Base-by-base conservation (phyloP, 2,329 filamentous ascomycete genomes). In the Chaetomium sp. region DNA sequence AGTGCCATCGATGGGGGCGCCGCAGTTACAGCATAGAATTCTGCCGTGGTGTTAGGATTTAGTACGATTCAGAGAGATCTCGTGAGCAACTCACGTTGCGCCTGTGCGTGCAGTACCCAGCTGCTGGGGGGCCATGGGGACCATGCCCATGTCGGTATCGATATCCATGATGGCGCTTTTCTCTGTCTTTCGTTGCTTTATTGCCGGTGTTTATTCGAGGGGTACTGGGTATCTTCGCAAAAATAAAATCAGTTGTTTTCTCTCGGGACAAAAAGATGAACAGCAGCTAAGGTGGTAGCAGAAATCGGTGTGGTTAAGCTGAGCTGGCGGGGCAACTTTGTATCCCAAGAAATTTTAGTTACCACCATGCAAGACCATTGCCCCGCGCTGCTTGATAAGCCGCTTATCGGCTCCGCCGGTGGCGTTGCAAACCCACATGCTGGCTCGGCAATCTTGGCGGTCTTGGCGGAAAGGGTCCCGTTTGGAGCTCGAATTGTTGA, bases 11-110 rank as follows among this genome's bases (percentile, higher is more conserved):
- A 99, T 97, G 47, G 94, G 90, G 66, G 92, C 93, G 75, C 94
- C 95, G 78, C 95, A 99, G 83, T 98, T 97, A 82, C 92, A 97
- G 80, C 95, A 99, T 65, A 99, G 90, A 75, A 98, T 97, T n/a
- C 88, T 91, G 65, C 29, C 54, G 58, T 29, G 19, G 56, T 21
- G 62, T 71, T 47, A 72, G 66, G 21, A 60, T 35, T 23, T 6
- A 49, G 10, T 8, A 13, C 31, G 3, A n/a, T 2, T 10, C 5
- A 27, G 5, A 47, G 25, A n/a, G 29, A 2, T 12, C 2, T 8
- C 10, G 9, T 12, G 31, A 13, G 5, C n/a, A 49, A 70, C 74
- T 69, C 55, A 75, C 73, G 75, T 76, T 50, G 75, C 74, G 63
- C 70, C 71, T 2, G 72, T 73, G 64, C 70, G 69, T n/a, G 70